Conservation (phyloP, 106 monocot genomes). For the Dendrobium huoshanense region DNA sequence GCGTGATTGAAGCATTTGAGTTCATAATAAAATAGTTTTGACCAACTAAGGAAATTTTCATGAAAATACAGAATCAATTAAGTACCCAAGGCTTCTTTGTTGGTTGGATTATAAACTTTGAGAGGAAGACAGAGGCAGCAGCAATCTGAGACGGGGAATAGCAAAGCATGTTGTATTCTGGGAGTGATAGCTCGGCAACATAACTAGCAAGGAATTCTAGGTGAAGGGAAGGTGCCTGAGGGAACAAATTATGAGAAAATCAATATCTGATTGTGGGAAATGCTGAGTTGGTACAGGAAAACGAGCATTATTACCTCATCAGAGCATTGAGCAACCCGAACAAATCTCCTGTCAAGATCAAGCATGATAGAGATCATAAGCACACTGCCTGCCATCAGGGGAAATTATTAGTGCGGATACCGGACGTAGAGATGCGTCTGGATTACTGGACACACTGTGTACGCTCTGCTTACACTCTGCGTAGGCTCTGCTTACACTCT, state of each 20-base stretch:
- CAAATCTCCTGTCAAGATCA: conserved; percentile 51
- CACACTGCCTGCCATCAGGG: neutral
- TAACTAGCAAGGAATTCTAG: conserved; percentile 82
- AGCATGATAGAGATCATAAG: neutral
- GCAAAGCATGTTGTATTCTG: conserved; percentile 61
- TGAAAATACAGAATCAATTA: neutral
- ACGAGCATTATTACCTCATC: conserved; percentile 36
- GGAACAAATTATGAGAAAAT: neutral
- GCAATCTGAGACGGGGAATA: conserved; percentile 68
- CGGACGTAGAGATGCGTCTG: too few species aligned
- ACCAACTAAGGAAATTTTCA: neutral
- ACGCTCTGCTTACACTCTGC: too few species aligned
- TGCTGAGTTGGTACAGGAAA: neutral
- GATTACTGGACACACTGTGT: too few species aligned
- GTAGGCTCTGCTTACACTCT: too few species aligned
- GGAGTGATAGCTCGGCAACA: conserved; percentile 69
- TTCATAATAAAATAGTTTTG: neutral
- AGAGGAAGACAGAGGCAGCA: conserved; percentile 70
- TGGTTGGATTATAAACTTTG: conserved; percentile 65
- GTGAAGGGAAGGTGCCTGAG: conserved; percentile 33
- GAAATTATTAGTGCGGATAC: too few species aligned
- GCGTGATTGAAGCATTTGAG: neutral
- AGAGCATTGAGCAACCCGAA: conserved; percentile 61
- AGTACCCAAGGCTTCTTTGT: conserved; percentile 74
- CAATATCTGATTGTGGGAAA: neutral